phyloP scores from a whole-genome alignment of 2,329 filamentous ascomycete genomes.

The Beauveria sp. region DNA sequence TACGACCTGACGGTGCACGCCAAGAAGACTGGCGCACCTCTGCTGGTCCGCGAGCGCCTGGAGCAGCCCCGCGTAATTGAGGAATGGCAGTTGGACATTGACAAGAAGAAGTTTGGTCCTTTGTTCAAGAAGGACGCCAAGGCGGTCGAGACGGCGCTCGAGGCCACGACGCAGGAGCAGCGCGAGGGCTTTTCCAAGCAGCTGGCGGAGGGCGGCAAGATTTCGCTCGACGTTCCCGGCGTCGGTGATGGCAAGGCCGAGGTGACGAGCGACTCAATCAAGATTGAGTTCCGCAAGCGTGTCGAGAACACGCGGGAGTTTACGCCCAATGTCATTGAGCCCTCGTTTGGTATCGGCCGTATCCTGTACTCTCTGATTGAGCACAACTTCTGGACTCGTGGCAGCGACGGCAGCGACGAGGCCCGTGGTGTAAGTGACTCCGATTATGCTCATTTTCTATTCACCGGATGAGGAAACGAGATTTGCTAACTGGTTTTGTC shows the following conservation, averaged over 20 bases:
- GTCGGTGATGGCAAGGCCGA: conserved; percentile 66
- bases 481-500: conserved; percentile 9
- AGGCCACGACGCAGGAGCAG: conserved; percentile 69
- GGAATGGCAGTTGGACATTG: conserved; percentile 79
- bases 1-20: conserved; percentile 90
- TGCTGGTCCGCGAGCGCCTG: conserved; percentile 77
- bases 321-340: conserved; percentile 93
- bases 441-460: background rate
- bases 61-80: conserved; percentile 72
- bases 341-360: conserved; percentile 92
- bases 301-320: conserved; percentile 82
- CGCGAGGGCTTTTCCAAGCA: conserved; percentile 72
- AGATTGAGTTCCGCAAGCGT: conserved; percentile 75
- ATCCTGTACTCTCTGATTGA: conserved; percentile 92
- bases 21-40: conserved; percentile 81
- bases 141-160: conserved; percentile 71
- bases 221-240: conserved; percentile 65
- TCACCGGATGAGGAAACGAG: background rate
- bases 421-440: conserved; percentile 68
- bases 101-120: conserved; percentile 95
- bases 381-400: conserved; percentile 89
- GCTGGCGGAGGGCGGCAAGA: conserved; percentile 65
- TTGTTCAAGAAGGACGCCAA: conserved; percentile 93
- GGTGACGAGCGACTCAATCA: conserved; percentile 70
- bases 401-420: conserved; percentile 53